Base-by-base conservation (phyloP, 306 rosid species). In the Sicyos baderoa region DNA sequence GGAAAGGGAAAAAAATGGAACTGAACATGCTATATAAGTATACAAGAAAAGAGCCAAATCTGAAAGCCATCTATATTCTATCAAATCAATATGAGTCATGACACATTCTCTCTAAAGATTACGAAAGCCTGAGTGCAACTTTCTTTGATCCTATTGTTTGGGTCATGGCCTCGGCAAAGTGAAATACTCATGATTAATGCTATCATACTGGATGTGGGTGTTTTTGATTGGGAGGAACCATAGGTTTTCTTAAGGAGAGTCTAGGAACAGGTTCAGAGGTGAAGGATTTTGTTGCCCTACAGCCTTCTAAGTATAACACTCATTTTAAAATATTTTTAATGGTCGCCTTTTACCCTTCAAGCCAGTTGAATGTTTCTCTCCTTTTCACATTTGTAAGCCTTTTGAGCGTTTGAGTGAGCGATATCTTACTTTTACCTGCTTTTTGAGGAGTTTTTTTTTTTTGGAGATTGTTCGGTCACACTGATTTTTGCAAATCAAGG, bases 1-100 rank as follows among this genome's bases (percentile, higher is more conserved):
- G 82, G 85, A 83, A 84, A 80, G 80, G 84, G 84, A 84, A 85
- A 86, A 82, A 85, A 80, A 84, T 75, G 82, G 72, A 79, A 85
- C 97, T 85, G 88, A 86, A 88, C 54, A 65, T 18, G 21, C 54
- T 37, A 65, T 37, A 65, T 44, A 65, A 44, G 40, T 44, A 45
- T 21, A 65, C 40, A 21, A 47, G 70, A 45, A 64, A 48, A 57
- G 44, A 45, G 54, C 37, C 48, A 65, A 65, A 78, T 76, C 84
- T 81, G 63, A 76, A 77, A 52, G 55, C 68, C 66, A 77, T 69
- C 75, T 64, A 70, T 70, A 65, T 19, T 21, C 48, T 53, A 45
- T 65, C 71, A 65, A 65, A 65, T 45, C 54, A n/a, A n/a, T n/a
- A 65, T 12, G 37, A 32, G 5, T 2, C 37, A 19, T 44, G 53